Evolutionary conservation across 2,329 filamentous ascomycete species (phyloP).

Genomic region (Aaosphaeria arxii): DNA sequence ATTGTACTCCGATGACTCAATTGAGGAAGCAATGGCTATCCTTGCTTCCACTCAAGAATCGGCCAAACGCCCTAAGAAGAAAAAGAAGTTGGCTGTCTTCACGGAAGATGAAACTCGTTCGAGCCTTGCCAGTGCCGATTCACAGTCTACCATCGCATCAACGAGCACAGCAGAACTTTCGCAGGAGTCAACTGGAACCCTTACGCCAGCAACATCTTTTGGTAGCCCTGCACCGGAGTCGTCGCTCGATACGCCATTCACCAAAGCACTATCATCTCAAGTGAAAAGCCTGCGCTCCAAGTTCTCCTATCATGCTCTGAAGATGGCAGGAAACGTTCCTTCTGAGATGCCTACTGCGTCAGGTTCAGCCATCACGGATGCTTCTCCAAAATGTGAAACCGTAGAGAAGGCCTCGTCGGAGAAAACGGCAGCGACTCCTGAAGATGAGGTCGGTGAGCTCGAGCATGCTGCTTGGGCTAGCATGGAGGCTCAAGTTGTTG

Average conservation of each 20-base stretch:
- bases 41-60: slow-evolving; percentile 31
- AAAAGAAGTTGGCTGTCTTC: slow-evolving; percentile 22
- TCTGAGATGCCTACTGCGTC: slow-evolving; percentile 4
- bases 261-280: slow-evolving; percentile 23
- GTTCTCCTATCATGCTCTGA: slow-evolving; percentile 20
- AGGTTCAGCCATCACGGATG: background rate
- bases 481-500: slow-evolving; percentile 28
- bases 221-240: slow-evolving; percentile 13
- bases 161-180: slow-evolving; percentile 17
- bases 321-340: background rate
- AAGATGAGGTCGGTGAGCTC: slow-evolving; percentile 5
- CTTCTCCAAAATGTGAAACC: background rate
- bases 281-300: slow-evolving; percentile 27
- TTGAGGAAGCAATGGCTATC: slow-evolving; percentile 42
- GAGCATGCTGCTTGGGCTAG: slow-evolving; percentile 24
- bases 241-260: slow-evolving; percentile 22
- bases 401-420: background rate
- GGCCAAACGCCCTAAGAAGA: slow-evolving; percentile 28
- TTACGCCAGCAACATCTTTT: slow-evolving; percentile 31
- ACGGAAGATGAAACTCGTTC: slow-evolving; percentile 17
- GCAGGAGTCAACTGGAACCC: slow-evolving; percentile 21
- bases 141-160: slow-evolving; percentile 1
- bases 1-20: slow-evolving; percentile 48
- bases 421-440: background rate
- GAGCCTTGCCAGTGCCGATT: slow-evolving; percentile 4